Evolutionary conservation across 805 yeast genomes (phyloP), one percentile per base, ranked within the genome.

Genomic region (Alloascoidea africana): DNA sequence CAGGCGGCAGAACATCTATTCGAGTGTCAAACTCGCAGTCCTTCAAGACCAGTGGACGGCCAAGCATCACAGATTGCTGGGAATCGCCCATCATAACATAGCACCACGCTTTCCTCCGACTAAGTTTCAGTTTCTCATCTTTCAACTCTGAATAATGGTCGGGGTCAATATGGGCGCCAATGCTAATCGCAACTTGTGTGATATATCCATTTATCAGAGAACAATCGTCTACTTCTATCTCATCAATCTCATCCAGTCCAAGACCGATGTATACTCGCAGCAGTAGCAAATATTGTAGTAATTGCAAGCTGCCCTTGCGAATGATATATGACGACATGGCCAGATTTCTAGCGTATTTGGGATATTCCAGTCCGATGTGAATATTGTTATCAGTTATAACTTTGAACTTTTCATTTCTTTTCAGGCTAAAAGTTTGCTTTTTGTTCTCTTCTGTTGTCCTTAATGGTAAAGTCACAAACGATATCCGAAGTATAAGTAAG

Each of bases 131-230:
- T 23, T 23, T n/a, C 8, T 8, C 30, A 23, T 8, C 13, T n/a
- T 8, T n/a, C 8, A 8, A 8, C n/a, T 8, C 13, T n/a, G n/a
- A 8, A 23, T 8, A 8, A 23, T 8, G 8, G n/a, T 23, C 30
- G 8, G 30, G 30, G n/a, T 23, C 30, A 8, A 8, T 23, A 23
- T 23, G 30, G 30, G 8, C 8, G 8, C 30, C 30, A 8, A 23
- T 23, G n/a, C 8, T 23, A 23, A 23, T 23, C n/a, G 30, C 30
- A 23, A n/a, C n/a, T 23, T 23, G 30, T 23, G n/a, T 23, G 30
- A 23, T 23, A n/a, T n/a, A n/a, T n/a, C n/a, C n/a, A n/a, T n/a
- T n/a, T n/a, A n/a, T n/a, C n/a, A n/a, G n/a, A n/a, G n/a, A n/a
- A n/a, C n/a, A n/a, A n/a, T n/a, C n/a, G n/a, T n/a, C n/a, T n/a